Evolutionary conservation across 2,329 filamentous ascomycete genomes (phyloP), one percentile per base, ranked within the genome.

Genomic region (Paracoccidioides brasiliensis): DNA sequence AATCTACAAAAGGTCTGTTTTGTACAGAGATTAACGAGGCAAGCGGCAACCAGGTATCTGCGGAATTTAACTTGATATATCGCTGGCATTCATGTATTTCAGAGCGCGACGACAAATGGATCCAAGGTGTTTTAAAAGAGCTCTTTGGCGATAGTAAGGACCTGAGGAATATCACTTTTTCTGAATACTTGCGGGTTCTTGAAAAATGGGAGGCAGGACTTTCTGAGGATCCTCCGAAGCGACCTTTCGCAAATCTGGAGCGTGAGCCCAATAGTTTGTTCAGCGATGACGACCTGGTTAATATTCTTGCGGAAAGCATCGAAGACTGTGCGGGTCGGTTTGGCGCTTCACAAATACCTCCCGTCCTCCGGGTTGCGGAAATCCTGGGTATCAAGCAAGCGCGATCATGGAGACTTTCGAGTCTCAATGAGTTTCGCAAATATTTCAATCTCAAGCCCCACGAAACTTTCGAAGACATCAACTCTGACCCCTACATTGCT

Each of bases 341-440:
- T 61, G 85, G 85, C 0, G 81, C 80, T 0, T 81, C 81, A 8
- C 85, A 86, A 57, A 83, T 91, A 0, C 88, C 88, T 0, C 75
- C 80, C 6, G 78, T 83, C 28, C 80, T 93, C 78, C 81, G 82
- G 59, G 79, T 83, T 0, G 79, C 93, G 28, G 88, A 93, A 68
- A 85, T 90, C 41, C 72, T 91, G 6, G 88, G 87, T 35, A 91
- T 93, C 54, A 75, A 87, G 41, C 86, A 90, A 59, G 83, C 85
- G 4, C 78, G 88, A 30, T 79, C 80, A 56, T 93, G 88, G 88
- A 57, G 57, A 41, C 42, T 60, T n/a, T 55, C 56, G 1, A 70
- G 68, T 5, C 60, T 73, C 57, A 73, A 73, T 52, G 82, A 85
- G 63, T 82, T 85, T 67, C 74, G 83, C 5, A 74, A 78, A 55